Base-by-base conservation (phyloP, 2,329 filamentous ascomycete genomes). In the Botrytis tulipae region DNA sequence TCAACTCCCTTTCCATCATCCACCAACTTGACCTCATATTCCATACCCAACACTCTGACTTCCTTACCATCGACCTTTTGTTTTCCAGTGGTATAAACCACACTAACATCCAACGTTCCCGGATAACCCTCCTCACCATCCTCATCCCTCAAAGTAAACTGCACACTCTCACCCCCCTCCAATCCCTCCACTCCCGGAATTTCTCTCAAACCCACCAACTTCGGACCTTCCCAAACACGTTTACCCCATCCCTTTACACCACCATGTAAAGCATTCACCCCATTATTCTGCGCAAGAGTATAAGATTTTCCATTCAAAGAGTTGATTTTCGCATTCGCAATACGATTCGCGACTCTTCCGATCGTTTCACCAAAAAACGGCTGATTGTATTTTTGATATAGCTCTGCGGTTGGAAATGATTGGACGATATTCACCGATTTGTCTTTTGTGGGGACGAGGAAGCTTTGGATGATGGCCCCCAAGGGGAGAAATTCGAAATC, bases 351-450 rank as follows among this genome's bases (percentile, higher is more conserved):
- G 32, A 91, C 85, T 71, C 90, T 93, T 72, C 96, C 96, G 81
- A 98, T 97, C 62, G 94, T 98, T 82, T 95, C 95, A 76, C 96
- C 95, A 81, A 97, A 98, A 85, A 90, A 95, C 2, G 93, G 90
- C 18, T 83, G 85, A 84, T 96, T 95, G 85, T 95, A 85, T 78
- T 89, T 84, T 76, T 87, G 87, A 84, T 98, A 98, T 75, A 91
- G 88, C 62, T 92, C 89, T 71, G 92, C 88, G 22, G 87, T 90
- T 29, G 92, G 89, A 84, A 98, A 98, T 71, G 91, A 91, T 78
- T 96, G 92, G 35, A 98, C 95, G 77, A 99, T 96, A 84, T 98
- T 96, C 9, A 65, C 42, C 4, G 71, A 29, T 25, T 48, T 66
- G 57, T 29, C 35, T 51, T 70, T 70, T 81, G 89, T 85, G 74